phyloP scores from a whole-genome alignment of 257 asterid genomes.

The Lycium ferocissimum region DNA sequence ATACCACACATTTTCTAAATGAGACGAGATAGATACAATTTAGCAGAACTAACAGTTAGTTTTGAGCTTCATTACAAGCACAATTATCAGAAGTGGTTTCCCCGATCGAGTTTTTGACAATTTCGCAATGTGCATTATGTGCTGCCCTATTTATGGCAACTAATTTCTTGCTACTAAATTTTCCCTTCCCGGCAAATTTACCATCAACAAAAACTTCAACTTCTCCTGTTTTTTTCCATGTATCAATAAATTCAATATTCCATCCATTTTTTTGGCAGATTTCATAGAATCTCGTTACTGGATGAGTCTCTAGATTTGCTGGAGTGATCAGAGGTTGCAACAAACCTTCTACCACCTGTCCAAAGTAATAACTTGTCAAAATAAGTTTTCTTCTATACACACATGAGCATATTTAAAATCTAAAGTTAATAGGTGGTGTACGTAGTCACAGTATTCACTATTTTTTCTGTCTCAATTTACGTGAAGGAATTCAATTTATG shows the following conservation, averaged over 20 bases:
- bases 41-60: not conserved
- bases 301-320: conserved; percentile 43
- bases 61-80: not conserved
- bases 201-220: conserved; percentile 38
- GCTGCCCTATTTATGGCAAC: conserved; percentile 62
- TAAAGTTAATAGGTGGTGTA: not conserved
- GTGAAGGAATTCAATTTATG: not conserved
- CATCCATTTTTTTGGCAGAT: conserved; percentile 47
- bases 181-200: conserved; percentile 42
- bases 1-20: not conserved
- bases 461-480: not conserved
- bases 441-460: not conserved
- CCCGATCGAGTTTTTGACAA: not conserved
- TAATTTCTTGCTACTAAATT: conserved; percentile 42
- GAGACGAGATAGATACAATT: not conserved
- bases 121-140: conserved; percentile 34
- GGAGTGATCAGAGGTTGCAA: conserved; percentile 55
- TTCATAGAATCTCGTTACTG: conserved; percentile 50
- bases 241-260: conserved; percentile 35
- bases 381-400: not conserved
- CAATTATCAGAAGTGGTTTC: not conserved
- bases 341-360: conserved; percentile 43
- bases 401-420: not conserved
- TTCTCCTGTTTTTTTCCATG: conserved; percentile 51
- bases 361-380: not conserved